Evolutionary conservation across 1,139 yeast species (phyloP).

Genomic region (Saccharomyces hybrid): DNA sequence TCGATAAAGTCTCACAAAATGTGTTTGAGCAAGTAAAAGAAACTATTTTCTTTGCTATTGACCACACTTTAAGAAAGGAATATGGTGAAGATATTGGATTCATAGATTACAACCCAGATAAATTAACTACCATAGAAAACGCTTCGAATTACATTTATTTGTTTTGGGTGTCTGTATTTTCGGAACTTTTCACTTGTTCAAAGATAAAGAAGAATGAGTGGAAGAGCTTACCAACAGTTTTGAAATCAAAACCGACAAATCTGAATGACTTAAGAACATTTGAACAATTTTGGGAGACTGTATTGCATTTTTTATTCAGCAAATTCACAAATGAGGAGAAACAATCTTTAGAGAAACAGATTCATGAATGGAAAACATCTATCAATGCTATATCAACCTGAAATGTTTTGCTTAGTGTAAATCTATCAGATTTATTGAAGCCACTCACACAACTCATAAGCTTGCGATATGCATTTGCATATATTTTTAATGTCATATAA

Average conservation of each 20-base stretch:
- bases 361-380: background rate
- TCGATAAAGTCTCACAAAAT: slow-evolving; percentile 3
- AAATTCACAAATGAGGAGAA: background rate
- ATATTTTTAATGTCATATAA: background rate
- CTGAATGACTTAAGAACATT: slow-evolving; percentile 35
- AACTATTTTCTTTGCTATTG: slow-evolving; percentile 42
- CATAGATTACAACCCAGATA: slow-evolving; percentile 39
- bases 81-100: slow-evolving; percentile 54
- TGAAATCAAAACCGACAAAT: slow-evolving; percentile 31
- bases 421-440: background rate
- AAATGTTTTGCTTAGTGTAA: background rate
- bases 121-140: slow-evolving; percentile 35
- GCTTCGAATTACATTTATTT: slow-evolving; percentile 38
- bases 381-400: background rate
- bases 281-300: slow-evolving; percentile 44
- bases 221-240: slow-evolving; percentile 23
- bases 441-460: background rate
- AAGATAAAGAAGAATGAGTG: slow-evolving; percentile 23
- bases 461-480: background rate
- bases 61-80: slow-evolving; percentile 44
- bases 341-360: background rate
- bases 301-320: slow-evolving; percentile 26
- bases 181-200: slow-evolving; percentile 35
- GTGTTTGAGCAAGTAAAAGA: slow-evolving; percentile 37
- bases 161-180: slow-evolving; percentile 55